Evolutionary conservation across 2,329 filamentous ascomycete genomes (phyloP).

Genomic region (Calonectria crousiana): DNA sequence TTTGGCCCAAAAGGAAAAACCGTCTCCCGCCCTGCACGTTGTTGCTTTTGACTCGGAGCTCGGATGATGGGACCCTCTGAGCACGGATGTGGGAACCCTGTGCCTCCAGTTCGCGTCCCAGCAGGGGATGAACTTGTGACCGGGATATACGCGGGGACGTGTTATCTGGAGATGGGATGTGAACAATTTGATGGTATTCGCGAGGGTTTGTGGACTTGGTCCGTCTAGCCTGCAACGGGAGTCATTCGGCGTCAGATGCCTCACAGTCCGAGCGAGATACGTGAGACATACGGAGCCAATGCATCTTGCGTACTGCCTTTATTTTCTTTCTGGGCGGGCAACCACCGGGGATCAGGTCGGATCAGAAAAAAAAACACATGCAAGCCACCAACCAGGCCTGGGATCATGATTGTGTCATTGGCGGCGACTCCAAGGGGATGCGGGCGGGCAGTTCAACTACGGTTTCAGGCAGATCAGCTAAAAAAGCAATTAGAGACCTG

Average conservation of each 20-base stretch:
- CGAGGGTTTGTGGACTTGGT: not conserved
- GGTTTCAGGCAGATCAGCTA: constrained; percentile 17
- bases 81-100: not conserved
- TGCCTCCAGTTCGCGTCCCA: constrained; percentile 2
- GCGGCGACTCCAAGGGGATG: constrained; percentile 3
- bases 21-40: constrained; percentile 28
- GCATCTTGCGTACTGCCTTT: not conserved
- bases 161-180: not conserved
- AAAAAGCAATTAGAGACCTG: constrained; percentile 31
- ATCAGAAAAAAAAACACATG: not conserved
- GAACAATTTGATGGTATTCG: not conserved
- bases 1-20: not conserved
- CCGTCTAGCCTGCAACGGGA: not conserved
- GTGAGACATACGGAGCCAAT: not conserved
- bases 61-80: constrained; percentile 1
- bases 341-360: not conserved
- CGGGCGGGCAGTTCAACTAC: not conserved
- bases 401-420: constrained; percentile 9
- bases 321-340: not conserved
- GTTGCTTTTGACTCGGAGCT: constrained; percentile 33
- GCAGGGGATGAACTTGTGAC: constrained; percentile 4
- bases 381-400: not conserved
- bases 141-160: not conserved
- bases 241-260: not conserved
- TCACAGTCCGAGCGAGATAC: not conserved